Evolutionary conservation across 305 asterid species (phyloP).

Genomic region (Solanum hybrid): DNA sequence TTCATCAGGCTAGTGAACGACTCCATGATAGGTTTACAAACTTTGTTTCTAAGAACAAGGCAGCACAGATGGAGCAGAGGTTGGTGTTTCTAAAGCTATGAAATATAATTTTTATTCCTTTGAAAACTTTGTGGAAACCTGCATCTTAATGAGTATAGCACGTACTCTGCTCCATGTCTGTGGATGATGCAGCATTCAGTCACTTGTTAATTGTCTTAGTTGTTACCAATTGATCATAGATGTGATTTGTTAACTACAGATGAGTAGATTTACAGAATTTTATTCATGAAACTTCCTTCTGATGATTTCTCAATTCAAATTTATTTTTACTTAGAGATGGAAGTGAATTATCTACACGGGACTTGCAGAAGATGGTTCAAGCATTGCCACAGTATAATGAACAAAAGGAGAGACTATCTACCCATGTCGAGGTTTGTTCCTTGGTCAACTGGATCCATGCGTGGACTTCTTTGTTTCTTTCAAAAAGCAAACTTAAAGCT

Average conservation of each 20-base stretch:
- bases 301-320: conserved; percentile 12
- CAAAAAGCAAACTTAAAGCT: neutral
- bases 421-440: conserved; percentile 76
- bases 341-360: conserved; percentile 84
- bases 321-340: conserved; percentile 62
- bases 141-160: neutral
- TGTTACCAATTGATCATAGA: neutral
- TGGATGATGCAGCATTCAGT: neutral
- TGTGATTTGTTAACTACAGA: neutral
- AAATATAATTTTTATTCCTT: neutral
- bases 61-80: conserved; percentile 97
- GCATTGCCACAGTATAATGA: conserved; percentile 91
- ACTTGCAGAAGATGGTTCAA: conserved; percentile 96
- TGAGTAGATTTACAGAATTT: neutral
- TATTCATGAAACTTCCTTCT: neutral
- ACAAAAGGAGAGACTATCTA: conserved; percentile 85
- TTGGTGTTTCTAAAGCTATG: conserved; percentile 18
- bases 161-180: neutral
- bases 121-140: neutral
- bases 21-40: conserved; percentile 75
- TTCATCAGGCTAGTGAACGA: conserved; percentile 78
- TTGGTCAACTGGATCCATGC: conserved; percentile 10
- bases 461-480: conserved; percentile 8
- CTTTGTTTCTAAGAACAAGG: conserved; percentile 87
- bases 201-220: neutral